Conservation (phyloP, 2,329 filamentous ascomycete species). For the Penicillium sp. region DNA sequence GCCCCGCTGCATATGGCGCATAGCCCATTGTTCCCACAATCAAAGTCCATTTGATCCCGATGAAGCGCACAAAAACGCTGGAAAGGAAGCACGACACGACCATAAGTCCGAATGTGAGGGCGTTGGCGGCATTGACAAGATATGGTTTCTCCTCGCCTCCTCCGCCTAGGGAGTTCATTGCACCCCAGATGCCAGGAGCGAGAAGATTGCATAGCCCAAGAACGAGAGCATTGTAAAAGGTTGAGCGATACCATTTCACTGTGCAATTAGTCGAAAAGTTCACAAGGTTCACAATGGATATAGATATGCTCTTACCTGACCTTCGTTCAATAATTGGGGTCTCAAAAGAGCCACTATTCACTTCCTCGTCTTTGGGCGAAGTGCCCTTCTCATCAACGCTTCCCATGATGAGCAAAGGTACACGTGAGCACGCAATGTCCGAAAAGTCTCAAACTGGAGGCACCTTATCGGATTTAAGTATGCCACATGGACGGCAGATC, state of each 20-base stretch:
- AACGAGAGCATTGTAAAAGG: conserved; percentile 70
- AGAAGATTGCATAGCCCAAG: conserved; percentile 69
- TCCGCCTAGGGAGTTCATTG: conserved; percentile 71
- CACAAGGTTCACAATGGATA: neutral
- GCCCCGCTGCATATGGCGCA: conserved; percentile 66
- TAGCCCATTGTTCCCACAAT: conserved; percentile 72
- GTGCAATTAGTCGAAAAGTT: conserved; percentile 1
- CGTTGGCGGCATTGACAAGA: conserved; percentile 69
- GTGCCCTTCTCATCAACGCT: conserved; percentile 17
- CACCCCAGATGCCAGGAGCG: conserved; percentile 69
- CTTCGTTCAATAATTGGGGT: neutral
- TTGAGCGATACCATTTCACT: conserved; percentile 69
- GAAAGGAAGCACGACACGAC: conserved; percentile 67
- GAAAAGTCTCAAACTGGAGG: neutral
- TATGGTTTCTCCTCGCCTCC: conserved; percentile 65
- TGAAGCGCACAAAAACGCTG: conserved; percentile 61
- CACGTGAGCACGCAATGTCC: neutral
- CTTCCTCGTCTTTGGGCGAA: conserved; percentile 19
- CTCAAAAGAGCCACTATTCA: conserved; percentile 9
- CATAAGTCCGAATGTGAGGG: conserved; percentile 71
- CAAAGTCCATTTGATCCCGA: conserved; percentile 69
- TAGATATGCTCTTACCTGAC: conserved; percentile 11
- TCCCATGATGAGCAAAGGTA: conserved; percentile 8
- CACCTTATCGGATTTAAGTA: neutral
- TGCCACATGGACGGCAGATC: neutral